Base-by-base conservation (phyloP, 441 rosid genomes). In the Populus tomentosa region DNA sequence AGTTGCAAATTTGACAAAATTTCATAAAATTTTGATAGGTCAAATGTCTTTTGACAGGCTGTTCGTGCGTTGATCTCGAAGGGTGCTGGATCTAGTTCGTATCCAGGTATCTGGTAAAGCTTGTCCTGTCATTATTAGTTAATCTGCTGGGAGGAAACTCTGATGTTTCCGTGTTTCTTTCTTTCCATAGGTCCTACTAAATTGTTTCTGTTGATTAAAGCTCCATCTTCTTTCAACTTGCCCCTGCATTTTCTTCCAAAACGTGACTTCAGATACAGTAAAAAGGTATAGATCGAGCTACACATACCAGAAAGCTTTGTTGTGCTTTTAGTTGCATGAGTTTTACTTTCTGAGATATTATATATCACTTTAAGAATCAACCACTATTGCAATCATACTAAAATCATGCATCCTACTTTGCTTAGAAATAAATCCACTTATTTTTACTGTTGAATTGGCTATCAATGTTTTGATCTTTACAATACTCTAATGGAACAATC, bases 211-310 rank as follows among this genome's bases (percentile, higher is more conserved):
- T 77, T 95, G 87, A 88, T 88, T 74, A 87, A 89, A 83, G 99
- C 97, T 77, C 97, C 92, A 50, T 75, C 92, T 69, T 86, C 94
- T 78, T 80, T 92, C 76, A 89, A 86, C 82, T 85, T 88, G 65
- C 94, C 97, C 24, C 82, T 82, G 79, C 94, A 94, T 89, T 95
- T 92, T 88, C 93, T 94, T 83, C 99, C 95, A 66, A 96, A 94
- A 87, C 96, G 94, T 67, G 99, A 90, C 74, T 94, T 94, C 87
- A 94, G 82, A 87, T 89, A 82, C 86, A 90, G 83, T 88, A 91
- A 87, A 84, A 94, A 94, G 97, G 98, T 94, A 82, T 74, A 6
- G 32, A 46, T 68, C 6, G 40, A 50, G 56, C 35, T 75, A 18
- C n/a, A n/a, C n/a, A n/a, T n/a, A 35, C 8, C 20, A 10, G 21